A percentile compares a stretch with the other conserved stretches of the same genome.
phyloP scores from a whole-genome alignment of 1,284 basidiomycete genomes.

The Dichomitus squalens region DNA sequence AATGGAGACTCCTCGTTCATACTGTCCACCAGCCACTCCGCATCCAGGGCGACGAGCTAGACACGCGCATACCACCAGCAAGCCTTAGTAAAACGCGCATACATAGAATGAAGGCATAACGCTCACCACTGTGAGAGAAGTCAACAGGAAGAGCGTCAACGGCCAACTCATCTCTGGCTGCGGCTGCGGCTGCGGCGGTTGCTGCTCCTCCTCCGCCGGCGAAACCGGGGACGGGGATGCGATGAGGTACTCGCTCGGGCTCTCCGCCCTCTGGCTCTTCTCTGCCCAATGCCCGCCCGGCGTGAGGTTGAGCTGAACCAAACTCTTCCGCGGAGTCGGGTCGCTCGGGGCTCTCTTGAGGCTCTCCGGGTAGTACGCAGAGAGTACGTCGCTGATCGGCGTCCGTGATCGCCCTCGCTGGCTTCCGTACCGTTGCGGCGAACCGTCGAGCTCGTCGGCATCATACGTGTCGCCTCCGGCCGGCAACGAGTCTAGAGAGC shows the following conservation, averaged over 20 bases:
- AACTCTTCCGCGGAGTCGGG: not conserved
- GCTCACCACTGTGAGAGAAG: slow-evolving; percentile 67
- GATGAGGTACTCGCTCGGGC: not conserved
- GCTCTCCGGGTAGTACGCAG: slow-evolving; percentile 27
- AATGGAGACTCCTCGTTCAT: slow-evolving; percentile 67
- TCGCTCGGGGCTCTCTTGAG: slow-evolving; percentile 2
- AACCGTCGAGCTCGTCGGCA: slow-evolving; percentile 3
- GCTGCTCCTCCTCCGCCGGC: too few species aligned
- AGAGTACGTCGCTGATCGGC: slow-evolving; percentile 30
- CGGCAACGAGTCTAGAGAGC: not conserved
- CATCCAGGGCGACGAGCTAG: slow-evolving; percentile 70
- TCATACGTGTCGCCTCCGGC: slow-evolving; percentile 9
- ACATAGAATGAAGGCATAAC: not conserved
- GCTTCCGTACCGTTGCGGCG: not conserved
- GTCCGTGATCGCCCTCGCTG: slow-evolving; percentile 19
- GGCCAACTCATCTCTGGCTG: slow-evolving; percentile 56
- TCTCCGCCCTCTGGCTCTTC: not conserved
- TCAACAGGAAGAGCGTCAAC: slow-evolving; percentile 58
- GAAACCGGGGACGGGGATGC: not conserved
- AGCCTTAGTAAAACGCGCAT: not conserved
- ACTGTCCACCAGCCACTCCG: slow-evolving; percentile 82
- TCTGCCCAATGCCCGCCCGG: not conserved
- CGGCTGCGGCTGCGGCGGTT: not conserved
- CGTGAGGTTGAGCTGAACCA: not conserved
- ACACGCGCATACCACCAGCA: not conserved